These are phyloP conservation scores for Fusarium sp. DNA, from an alignment of 2,329 filamentous ascomycete genomes.

Conservation along the genomic window DNA sequence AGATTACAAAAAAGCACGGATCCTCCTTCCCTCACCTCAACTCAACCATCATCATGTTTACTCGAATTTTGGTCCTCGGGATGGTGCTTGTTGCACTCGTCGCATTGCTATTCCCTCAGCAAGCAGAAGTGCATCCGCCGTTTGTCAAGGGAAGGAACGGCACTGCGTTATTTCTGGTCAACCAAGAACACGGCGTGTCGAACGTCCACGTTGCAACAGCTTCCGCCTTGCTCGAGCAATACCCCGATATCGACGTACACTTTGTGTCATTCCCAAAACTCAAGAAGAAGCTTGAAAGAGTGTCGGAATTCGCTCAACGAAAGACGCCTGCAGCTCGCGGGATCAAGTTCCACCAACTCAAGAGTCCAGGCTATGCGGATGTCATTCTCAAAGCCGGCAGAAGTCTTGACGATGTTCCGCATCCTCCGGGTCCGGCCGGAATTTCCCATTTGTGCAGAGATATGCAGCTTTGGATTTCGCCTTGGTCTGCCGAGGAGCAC, in stretches of 20 bases:
- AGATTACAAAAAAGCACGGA: background rate
- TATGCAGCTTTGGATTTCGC: conserved; percentile 19
- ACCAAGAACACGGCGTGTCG: conserved; percentile 49
- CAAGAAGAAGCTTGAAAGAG: background rate
- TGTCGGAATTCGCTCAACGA: background rate
- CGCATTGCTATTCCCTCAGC: background rate
- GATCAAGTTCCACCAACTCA: background rate
- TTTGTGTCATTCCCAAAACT: conserved; percentile 49
- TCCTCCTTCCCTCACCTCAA: background rate
- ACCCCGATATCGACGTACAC: conserved; percentile 51
- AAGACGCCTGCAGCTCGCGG: background rate
- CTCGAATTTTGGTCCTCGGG: background rate
- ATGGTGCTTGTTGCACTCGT: background rate
- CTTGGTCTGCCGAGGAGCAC: conserved; percentile 16
- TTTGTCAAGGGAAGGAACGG: conserved; percentile 2
- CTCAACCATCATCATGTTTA: background rate
- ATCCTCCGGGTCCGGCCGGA: background rate
- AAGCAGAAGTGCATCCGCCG: background rate
- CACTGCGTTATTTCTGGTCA: conserved; percentile 7
- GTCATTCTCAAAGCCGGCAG: background rate
- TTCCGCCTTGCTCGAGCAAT: conserved; percentile 50
- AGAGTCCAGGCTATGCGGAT: background rate
- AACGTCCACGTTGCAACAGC: conserved; percentile 55
- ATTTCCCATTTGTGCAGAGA: background rate
- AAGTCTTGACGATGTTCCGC: conserved; percentile 11